phyloP scores from a whole-genome alignment of 495 filamentous ascomycete genomes.

The Paragyromitra xinjiangensis region DNA sequence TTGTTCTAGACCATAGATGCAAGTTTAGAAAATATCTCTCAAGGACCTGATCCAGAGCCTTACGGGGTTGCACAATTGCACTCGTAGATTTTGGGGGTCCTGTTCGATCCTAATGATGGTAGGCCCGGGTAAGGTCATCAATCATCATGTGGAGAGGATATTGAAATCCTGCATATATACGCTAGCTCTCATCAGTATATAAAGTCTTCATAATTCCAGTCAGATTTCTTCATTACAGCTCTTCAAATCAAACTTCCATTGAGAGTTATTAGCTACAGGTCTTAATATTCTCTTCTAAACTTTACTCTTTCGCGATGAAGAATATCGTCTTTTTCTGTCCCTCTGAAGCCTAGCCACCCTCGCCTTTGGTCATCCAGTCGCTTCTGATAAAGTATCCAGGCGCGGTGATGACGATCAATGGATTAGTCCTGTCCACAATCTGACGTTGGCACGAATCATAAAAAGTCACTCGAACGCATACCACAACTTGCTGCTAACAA shows the following conservation, averaged over 20 bases:
- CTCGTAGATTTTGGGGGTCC: neutral
- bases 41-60: no score
- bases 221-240: neutral
- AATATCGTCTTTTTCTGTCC: constrained; percentile 18
- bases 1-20: neutral
- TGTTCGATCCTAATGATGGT: neutral
- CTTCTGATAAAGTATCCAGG: neutral
- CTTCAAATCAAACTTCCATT: constrained; percentile 2
- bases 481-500: neutral
- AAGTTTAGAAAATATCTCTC: neutral
- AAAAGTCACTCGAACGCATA: constrained; percentile 24
- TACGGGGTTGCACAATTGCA: neutral
- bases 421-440: constrained; percentile 24
- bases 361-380: constrained; percentile 3
- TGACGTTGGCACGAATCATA: constrained; percentile 29
- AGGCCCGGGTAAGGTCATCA: neutral
- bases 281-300: neutral
- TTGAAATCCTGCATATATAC: neutral
- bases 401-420: constrained; percentile 25
- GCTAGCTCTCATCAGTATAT: constrained; percentile 9
- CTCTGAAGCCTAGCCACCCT: neutral
- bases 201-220: constrained; percentile 1
- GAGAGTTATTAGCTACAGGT: neutral
- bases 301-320: constrained; percentile 4
- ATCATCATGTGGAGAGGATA: neutral